Evolutionary conservation across 345 rosid genomes (phyloP).

Genomic region (Rubroshorea leprosula): DNA sequence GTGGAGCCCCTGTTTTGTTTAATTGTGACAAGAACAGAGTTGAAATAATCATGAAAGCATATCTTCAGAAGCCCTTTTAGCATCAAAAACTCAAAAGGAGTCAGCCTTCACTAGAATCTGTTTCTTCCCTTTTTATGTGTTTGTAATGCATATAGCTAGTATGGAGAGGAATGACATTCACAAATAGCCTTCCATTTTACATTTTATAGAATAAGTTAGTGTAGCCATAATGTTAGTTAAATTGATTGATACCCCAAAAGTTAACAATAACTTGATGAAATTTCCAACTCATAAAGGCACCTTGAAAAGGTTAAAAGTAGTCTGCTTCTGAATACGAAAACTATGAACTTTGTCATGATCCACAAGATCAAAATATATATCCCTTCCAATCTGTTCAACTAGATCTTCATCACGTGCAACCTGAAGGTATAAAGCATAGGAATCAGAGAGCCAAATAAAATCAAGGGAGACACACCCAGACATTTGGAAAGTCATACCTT

Average conservation of each 20-base stretch:
- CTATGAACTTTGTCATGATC: constrained; percentile 88
- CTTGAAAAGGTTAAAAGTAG: constrained; percentile 61
- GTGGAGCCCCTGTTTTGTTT: too few species aligned
- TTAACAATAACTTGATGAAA: not conserved
- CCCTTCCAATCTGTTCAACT: constrained; percentile 73
- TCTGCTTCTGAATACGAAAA: constrained; percentile 79
- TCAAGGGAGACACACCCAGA: not conserved
- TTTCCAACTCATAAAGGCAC: constrained; percentile 22
- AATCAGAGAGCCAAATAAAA: not conserved
- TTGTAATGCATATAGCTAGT: not conserved
- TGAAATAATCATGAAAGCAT: too few species aligned
- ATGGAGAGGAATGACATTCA: not conserved
- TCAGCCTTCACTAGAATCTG: too few species aligned
- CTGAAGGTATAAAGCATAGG: constrained; percentile 17
- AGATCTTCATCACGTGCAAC: constrained; percentile 73
- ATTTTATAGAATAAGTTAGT: not conserved
- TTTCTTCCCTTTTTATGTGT: too few species aligned
- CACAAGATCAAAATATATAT: constrained; percentile 84
- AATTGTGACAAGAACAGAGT: too few species aligned
- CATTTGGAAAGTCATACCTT: not conserved
- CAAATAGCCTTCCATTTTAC: not conserved
- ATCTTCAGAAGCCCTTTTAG: too few species aligned
- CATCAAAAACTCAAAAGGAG: too few species aligned
- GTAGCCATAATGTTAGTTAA: not conserved
- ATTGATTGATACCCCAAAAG: not conserved